A percentile compares a stretch with the other conserved stretches of the same genome.
These are phyloP conservation scores for Raffaelea arxii DNA, from an alignment of 2,329 filamentous ascomycete species.

Conservation along the genomic window DNA sequence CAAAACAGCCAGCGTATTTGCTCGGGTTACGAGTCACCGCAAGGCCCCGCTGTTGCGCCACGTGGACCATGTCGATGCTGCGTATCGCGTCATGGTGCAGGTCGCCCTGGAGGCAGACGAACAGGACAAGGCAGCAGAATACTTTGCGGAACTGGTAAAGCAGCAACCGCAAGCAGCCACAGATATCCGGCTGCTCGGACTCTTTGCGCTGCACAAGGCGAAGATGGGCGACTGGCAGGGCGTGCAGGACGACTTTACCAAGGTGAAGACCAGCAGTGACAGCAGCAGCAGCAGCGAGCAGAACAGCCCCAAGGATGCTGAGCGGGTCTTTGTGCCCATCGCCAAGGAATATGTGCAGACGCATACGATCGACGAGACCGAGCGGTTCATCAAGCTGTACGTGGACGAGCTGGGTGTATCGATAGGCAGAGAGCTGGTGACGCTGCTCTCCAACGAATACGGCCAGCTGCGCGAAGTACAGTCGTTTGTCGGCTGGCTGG, in stretches of 20 bases:
- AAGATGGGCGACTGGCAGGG: slow-evolving; percentile 30
- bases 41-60: slow-evolving; percentile 18
- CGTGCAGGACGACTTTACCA: slow-evolving; percentile 24
- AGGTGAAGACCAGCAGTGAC: slow-evolving; percentile 15
- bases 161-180: slow-evolving; percentile 16
- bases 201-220: slow-evolving; percentile 26
- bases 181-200: slow-evolving; percentile 25
- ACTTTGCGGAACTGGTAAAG: slow-evolving; percentile 18
- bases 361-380: slow-evolving; percentile 29
- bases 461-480: slow-evolving; percentile 26
- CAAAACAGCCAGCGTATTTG: slow-evolving; percentile 18
- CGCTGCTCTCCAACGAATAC: slow-evolving; percentile 33
- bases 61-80: slow-evolving; percentile 18
- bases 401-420: slow-evolving; percentile 23
- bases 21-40: not conserved
- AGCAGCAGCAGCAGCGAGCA: slow-evolving; percentile 11
- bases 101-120: slow-evolving; percentile 26
- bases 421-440: slow-evolving; percentile 26
- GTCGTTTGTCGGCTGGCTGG: slow-evolving; percentile 30
- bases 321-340: slow-evolving; percentile 25
- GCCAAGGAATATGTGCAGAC: slow-evolving; percentile 27
- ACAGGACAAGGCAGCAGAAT: slow-evolving; percentile 19
- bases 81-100: slow-evolving; percentile 30
- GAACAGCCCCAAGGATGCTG: too few species aligned
- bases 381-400: slow-evolving; percentile 37